phyloP scores from a whole-genome alignment of 495 filamentous ascomycete species.

The Trichocladium antarcticum region DNA sequence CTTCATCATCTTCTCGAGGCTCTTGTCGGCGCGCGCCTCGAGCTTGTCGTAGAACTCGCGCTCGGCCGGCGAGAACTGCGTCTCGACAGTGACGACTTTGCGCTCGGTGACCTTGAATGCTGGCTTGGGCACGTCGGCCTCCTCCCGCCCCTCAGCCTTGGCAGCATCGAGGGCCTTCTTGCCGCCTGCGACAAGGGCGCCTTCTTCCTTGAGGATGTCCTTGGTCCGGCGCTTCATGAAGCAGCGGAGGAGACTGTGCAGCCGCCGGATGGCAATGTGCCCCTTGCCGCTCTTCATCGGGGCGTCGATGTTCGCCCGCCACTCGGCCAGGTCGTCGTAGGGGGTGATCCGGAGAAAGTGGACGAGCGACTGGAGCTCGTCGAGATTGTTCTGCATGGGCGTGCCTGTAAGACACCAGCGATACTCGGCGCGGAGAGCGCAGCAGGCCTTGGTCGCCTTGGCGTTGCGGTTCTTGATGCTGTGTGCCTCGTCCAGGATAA shows the following conservation, averaged over 20 bases:
- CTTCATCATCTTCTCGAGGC: constrained; percentile 78
- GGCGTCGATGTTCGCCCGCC: constrained; percentile 77
- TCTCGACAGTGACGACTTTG: constrained; percentile 69
- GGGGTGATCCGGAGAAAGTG: constrained; percentile 88
- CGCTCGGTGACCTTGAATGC: constrained; percentile 80
- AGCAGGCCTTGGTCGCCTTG: constrained; percentile 83
- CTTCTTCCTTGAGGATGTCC: constrained; percentile 77
- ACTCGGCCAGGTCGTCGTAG: constrained; percentile 67
- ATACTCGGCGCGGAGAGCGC: constrained; percentile 67
- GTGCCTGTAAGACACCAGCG: constrained; percentile 95
- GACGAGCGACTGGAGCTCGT: constrained; percentile 87
- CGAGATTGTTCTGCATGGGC: constrained; percentile 96
- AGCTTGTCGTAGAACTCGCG: constrained; percentile 74
- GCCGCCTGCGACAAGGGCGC: constrained; percentile 59
- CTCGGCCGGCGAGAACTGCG: constrained; percentile 70
- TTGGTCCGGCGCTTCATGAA: constrained; percentile 98
- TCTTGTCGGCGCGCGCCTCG: constrained; percentile 71
- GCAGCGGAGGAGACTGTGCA: constrained; percentile 72
- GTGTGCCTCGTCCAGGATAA: constrained; percentile 93
- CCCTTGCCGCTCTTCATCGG: constrained; percentile 81
- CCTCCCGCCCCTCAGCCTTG: constrained; percentile 40
- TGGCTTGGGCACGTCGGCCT: constrained; percentile 27
- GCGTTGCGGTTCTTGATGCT: constrained; percentile 97
- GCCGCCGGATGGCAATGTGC: constrained; percentile 73
- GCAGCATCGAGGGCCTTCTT: constrained; percentile 40